Evolutionary conservation across 2,329 filamentous ascomycete species (phyloP).

Genomic region (Cladosporium colombiae): DNA sequence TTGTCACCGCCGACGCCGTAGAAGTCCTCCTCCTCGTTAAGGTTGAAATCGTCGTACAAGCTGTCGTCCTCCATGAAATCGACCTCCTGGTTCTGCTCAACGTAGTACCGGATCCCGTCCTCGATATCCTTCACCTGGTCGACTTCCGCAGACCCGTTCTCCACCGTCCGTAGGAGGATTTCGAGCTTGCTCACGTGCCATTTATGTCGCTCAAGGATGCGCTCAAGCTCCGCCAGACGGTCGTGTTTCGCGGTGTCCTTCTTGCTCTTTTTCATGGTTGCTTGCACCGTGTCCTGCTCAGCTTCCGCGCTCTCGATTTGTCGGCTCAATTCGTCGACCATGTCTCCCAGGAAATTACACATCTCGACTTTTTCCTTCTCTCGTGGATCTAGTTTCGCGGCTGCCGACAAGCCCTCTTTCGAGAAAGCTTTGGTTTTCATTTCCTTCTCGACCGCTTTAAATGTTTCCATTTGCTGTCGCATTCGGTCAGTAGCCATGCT

Average conservation of each 20-base stretch:
- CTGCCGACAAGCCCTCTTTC: slow-evolving; percentile 91
- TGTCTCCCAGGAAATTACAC: slow-evolving; percentile 78
- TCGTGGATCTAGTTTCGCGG: slow-evolving; percentile 92
- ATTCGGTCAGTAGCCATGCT: slow-evolving; percentile 29
- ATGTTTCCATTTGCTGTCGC: slow-evolving; percentile 91
- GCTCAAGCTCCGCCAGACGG: slow-evolving; percentile 82
- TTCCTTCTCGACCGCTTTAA: slow-evolving; percentile 99
- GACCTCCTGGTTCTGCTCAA: slow-evolving; percentile 81
- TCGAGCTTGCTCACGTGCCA: slow-evolving; percentile 95
- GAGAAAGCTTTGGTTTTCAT: slow-evolving; percentile 99
- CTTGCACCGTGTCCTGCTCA: slow-evolving; percentile 82
- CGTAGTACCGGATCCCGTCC: slow-evolving; percentile 92
- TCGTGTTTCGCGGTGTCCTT: slow-evolving; percentile 81
- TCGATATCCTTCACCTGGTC: slow-evolving; percentile 86
- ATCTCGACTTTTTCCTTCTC: slow-evolving; percentile 92
- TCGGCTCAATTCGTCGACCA: slow-evolving; percentile 89
- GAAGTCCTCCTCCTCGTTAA: slow-evolving; percentile 86
- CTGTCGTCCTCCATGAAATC: slow-evolving; percentile 94
- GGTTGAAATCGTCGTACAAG: slow-evolving; percentile 90
- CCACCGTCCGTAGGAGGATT: slow-evolving; percentile 81
- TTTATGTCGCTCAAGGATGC: slow-evolving; percentile 86
- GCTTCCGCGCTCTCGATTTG: slow-evolving; percentile 93
- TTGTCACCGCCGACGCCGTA: slow-evolving; percentile 79
- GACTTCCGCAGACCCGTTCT: slow-evolving; percentile 87
- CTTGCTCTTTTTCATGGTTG: slow-evolving; percentile 93